Base-by-base conservation (phyloP, 1,284 basidiomycete genomes). In the Ustilago bromivora region DNA sequence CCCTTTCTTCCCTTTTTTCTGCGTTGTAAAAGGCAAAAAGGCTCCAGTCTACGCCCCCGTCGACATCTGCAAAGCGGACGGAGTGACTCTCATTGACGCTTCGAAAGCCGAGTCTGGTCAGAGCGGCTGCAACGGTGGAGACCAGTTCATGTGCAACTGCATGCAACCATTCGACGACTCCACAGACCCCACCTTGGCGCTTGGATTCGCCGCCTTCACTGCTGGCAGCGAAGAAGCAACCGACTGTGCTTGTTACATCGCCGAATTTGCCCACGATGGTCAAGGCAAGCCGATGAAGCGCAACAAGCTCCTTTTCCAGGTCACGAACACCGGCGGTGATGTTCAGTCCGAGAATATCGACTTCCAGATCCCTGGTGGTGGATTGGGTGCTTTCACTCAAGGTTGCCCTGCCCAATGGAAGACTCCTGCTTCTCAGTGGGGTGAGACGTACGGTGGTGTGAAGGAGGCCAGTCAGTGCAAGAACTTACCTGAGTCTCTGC, bases 351-450 rank as follows among this genome's bases (percentile, higher is more conserved):
- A 63, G 13, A 70, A 73, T 66, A 43, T 77, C 34, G 75, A 77
- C 57, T 46, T 77, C 47, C 66, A 68, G 47, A 72, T 77, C 46
- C 70, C 75, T n/a, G 75, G 75, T 43, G 75, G 75, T 38, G 75
- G 75, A 54, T 4, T 77, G 40, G 75, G 75, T 38, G 57, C 56
- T n/a, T 72, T 72, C 58, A 31, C 58, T 0, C 55, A 72, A 55
- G 75, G 70, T 8, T 77, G 75, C 17, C 69, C 66, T 10, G 53
- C 49, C 5, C 74, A 72, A 63, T 76, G 69, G 69, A 47, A 55
- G 11, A 43, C 34, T 10, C 36, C 49, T 2, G 61, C 49, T 19
- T 31, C 40, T 0, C 23, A 36, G 35, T 77, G 75, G 75, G 75
- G 75, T 11, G 43, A 60, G 28, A 49, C 36, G 11, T 57, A 58